These are phyloP conservation scores for Trypanosoma theileri DNA, from an alignment of 208 protist genomes.

Conservation along the genomic window DNA sequence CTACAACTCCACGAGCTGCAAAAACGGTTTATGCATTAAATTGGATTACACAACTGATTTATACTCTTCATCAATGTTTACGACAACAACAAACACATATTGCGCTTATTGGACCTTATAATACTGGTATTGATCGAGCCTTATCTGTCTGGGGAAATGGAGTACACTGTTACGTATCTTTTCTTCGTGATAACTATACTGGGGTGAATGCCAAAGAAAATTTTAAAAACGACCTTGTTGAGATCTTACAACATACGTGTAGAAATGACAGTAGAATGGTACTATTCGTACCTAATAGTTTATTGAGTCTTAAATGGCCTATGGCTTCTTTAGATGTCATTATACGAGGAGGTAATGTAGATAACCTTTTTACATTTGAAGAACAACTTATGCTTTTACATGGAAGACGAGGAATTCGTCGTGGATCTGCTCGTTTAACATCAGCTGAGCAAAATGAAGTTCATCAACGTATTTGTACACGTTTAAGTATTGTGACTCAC, in stretches of 20 bases:
- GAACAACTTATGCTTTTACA: slow-evolving; percentile 53
- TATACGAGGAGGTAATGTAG: slow-evolving; percentile 64
- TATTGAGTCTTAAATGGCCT: slow-evolving; percentile 50
- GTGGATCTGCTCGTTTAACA: slow-evolving; percentile 35
- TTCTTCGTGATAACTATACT: slow-evolving; percentile 39
- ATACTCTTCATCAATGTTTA: slow-evolving; percentile 24
- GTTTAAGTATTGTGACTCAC: slow-evolving; percentile 64
- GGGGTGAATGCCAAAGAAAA: slow-evolving; percentile 21
- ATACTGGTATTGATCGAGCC: slow-evolving; percentile 52
- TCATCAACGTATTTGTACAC: slow-evolving; percentile 51
- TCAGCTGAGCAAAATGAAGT: slow-evolving; percentile 49
- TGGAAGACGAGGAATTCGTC: slow-evolving; percentile 24
- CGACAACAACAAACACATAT: slow-evolving; percentile 40
- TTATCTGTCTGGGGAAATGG: slow-evolving; percentile 57
- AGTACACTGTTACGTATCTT: slow-evolving; percentile 45
- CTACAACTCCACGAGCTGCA: not conserved
- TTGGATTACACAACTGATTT: slow-evolving; percentile 22
- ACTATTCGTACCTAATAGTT: slow-evolving; percentile 50
- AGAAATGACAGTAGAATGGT: slow-evolving; percentile 51
- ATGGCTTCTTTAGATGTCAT: slow-evolving; percentile 53
- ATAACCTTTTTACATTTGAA: slow-evolving; percentile 62
- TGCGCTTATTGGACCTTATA: slow-evolving; percentile 45
- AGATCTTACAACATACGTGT: slow-evolving; percentile 48
- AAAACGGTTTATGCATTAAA: not conserved
- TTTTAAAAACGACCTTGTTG: slow-evolving; percentile 56